These are phyloP conservation scores for Rhodotorula diobovata DNA, from an alignment of 768 basidiomycete species.

Conservation along the genomic window DNA sequence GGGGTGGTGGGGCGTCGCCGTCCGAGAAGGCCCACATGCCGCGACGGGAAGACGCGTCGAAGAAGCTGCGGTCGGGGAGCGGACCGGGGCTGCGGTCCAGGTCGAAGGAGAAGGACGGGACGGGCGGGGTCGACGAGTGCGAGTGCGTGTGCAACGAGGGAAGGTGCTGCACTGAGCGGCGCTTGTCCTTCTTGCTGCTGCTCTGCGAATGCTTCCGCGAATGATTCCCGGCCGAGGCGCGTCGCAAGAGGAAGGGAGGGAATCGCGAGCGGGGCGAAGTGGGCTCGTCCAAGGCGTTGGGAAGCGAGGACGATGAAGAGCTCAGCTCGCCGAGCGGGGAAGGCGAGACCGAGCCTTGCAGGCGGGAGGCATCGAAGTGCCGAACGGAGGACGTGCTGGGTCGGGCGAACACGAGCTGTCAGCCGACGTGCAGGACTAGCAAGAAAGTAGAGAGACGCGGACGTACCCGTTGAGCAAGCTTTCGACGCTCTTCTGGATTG, in stretches of 20 bases:
- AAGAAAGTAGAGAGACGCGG: no score
- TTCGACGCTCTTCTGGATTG: constrained; percentile 37
- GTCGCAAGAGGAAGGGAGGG: constrained; percentile 20
- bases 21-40: constrained; percentile 17
- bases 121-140: neutral
- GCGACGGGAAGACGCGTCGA: constrained; percentile 6
- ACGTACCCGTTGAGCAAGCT: constrained; percentile 39
- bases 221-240: constrained; percentile 17
- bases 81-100: neutral
- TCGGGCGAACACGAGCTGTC: neutral
- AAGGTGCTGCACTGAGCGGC: constrained; percentile 4
- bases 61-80: constrained; percentile 1
- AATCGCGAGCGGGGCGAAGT: constrained; percentile 24
- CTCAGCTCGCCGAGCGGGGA: constrained; percentile 6
- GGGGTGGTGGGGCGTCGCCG: neutral
- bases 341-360: neutral
- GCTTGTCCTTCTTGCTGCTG: constrained; percentile 28
- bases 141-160: no score
- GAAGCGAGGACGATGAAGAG: neutral
- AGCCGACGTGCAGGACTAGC: neutral
- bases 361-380: constrained; percentile 29
- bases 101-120: constrained; percentile 10
- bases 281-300: neutral
- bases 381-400: constrained; percentile 40
- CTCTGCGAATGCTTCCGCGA: constrained; percentile 6